Conservation (phyloP, 2,329 filamentous ascomycete genomes). For the Penicillium sp. region DNA sequence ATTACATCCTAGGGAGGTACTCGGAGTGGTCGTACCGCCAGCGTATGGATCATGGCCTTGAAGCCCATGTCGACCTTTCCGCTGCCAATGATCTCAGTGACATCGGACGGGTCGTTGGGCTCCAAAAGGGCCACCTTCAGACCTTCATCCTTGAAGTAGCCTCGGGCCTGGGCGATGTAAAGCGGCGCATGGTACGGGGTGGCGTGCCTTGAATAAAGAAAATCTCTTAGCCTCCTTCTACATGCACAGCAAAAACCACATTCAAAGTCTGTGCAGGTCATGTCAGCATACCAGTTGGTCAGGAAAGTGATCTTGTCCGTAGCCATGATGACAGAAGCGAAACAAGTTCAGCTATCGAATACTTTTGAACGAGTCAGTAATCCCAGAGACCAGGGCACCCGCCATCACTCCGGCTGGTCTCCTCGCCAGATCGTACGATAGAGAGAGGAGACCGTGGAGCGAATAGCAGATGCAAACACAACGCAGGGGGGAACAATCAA, state of each 20-base stretch:
- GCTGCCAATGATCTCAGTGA: slow-evolving; percentile 75
- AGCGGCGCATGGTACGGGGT: slow-evolving; percentile 77
- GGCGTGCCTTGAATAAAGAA: slow-evolving; percentile 64
- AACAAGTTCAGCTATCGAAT: slow-evolving; percentile 30
- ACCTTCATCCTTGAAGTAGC: slow-evolving; percentile 70
- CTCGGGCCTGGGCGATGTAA: slow-evolving; percentile 72
- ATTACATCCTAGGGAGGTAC: background rate
- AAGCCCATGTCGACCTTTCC: slow-evolving; percentile 75
- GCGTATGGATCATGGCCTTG: slow-evolving; percentile 81
- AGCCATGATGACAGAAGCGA: slow-evolving; percentile 57
- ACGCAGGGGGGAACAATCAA: slow-evolving; percentile 40
- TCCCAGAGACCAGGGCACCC: slow-evolving; percentile 21
- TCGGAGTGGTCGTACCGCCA: slow-evolving; percentile 54
- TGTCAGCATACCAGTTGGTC: slow-evolving; percentile 68
- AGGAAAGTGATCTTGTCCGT: slow-evolving; percentile 83
- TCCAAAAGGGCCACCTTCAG: slow-evolving; percentile 75
- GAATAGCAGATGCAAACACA: slow-evolving; percentile 8
- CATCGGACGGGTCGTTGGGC: slow-evolving; percentile 76
- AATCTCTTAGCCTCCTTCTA: slow-evolving; percentile 31
- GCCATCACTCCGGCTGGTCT: too few species aligned
- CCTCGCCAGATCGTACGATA: too few species aligned
- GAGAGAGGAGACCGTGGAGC: background rate
- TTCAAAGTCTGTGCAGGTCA: background rate
- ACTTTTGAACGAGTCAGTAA: slow-evolving; percentile 32
- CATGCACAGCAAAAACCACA: background rate